phyloP scores from a whole-genome alignment of 1,284 basidiomycete species.

The Golubevia pallescens region DNA sequence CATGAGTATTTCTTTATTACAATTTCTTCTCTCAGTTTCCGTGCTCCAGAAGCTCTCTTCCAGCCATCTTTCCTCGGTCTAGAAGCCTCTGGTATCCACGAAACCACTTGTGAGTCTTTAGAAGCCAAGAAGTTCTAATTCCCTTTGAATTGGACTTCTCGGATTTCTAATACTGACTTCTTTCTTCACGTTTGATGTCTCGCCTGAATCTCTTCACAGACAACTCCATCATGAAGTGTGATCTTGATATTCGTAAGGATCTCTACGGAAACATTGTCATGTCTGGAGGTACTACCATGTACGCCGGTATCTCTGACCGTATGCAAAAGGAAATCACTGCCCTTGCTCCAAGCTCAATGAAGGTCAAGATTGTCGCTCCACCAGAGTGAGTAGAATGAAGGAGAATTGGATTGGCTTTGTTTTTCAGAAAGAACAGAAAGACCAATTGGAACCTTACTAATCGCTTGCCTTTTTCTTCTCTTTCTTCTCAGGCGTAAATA shows the following conservation, averaged over 20 bases:
- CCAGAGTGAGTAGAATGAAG: no score
- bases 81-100: conserved; percentile 91
- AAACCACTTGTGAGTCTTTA: conserved; percentile 73
- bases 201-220: conserved; percentile 48
- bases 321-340: conserved; percentile 97
- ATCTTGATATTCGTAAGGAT: conserved; percentile 74
- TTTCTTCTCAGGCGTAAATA: conserved; percentile 44
- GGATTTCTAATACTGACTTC: neutral
- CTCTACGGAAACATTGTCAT: conserved; percentile 93
- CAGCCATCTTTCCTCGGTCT: conserved; percentile 91
- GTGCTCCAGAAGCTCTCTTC: conserved; percentile 95
- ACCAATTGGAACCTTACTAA: no score
- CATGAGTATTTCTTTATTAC: no score
- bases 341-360: conserved; percentile 80
- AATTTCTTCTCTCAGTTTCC: conserved; percentile 73
- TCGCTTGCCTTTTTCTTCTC: no score
- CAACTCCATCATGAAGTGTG: conserved; percentile 81
- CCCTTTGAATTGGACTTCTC: neutral
- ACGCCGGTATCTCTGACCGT: conserved; percentile 93
- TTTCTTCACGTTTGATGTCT: no score
- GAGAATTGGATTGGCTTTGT: no score
- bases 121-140: no score
- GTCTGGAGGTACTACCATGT: conserved; percentile 96
- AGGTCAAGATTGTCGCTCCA: conserved; percentile 94
- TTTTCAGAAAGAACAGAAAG: no score